Evolutionary conservation across 495 filamentous ascomycete genomes (phyloP).

Genomic region (Xeromyces bisporus): DNA sequence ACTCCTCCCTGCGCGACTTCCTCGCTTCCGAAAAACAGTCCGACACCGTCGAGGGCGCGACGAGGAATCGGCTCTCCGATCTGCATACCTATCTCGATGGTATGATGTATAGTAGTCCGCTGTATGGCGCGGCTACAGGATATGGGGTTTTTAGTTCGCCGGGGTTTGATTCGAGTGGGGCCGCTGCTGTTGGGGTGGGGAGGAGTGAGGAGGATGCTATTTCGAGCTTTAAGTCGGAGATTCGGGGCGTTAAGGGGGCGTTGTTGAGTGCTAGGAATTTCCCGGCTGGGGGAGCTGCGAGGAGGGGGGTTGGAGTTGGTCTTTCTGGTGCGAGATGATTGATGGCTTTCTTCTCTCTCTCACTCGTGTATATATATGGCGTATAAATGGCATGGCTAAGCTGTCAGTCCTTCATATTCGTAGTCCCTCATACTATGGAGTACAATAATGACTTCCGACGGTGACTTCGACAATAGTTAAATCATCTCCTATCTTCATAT

Average conservation of each 20-base stretch:
- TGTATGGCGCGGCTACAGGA: slow-evolving; percentile 14
- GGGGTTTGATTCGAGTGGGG: slow-evolving; percentile 11
- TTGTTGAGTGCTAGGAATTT: slow-evolving; percentile 64
- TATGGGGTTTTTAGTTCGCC: slow-evolving; percentile 18
- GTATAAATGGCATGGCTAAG: too few relatives aligned
- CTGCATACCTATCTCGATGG: slow-evolving; percentile 36
- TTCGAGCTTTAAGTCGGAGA: slow-evolving; percentile 61
- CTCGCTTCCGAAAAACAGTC: slow-evolving; percentile 29
- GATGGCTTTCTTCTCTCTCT: too few relatives aligned
- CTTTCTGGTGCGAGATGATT: slow-evolving; percentile 1
- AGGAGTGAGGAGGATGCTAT: slow-evolving; percentile 61
- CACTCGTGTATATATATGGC: too few relatives aligned
- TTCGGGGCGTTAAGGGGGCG: slow-evolving; percentile 83
- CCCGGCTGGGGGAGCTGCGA: slow-evolving; percentile 26
- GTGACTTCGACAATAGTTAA: too few relatives aligned
- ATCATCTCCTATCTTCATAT: too few relatives aligned
- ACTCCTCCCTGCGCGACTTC: slow-evolving; percentile 37
- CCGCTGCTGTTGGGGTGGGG: slow-evolving; percentile 15
- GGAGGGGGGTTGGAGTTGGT: slow-evolving; percentile 11
- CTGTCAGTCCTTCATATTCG: too few relatives aligned
- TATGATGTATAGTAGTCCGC: slow-evolving; percentile 28
- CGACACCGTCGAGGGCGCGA: slow-evolving; percentile 25
- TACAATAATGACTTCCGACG: too few relatives aligned
- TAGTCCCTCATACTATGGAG: too few relatives aligned
- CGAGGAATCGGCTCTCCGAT: slow-evolving; percentile 26